Percentiles rank a stretch among this genome's conserved stretches.
These are phyloP conservation scores for Tricholomella constricta DNA, from an alignment of 768 basidiomycete genomes.

Conservation along the genomic window DNA sequence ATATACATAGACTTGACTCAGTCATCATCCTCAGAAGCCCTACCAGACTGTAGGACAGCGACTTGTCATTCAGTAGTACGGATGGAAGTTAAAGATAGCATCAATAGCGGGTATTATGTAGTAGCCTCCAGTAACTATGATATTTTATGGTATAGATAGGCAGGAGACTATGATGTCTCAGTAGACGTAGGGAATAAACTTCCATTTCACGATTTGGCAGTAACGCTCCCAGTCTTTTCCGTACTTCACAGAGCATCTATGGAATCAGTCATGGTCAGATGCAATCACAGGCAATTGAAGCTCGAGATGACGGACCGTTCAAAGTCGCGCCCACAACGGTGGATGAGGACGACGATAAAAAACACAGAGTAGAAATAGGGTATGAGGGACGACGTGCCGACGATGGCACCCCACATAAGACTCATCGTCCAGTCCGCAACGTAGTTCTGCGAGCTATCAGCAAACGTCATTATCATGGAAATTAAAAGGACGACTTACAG, in stretches of 20 bases:
- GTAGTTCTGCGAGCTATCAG: constrained; percentile 64
- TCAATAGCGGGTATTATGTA: neutral
- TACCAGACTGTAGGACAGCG: too few species aligned
- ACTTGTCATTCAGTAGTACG: too few species aligned
- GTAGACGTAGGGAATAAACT: constrained; percentile 88
- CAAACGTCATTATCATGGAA: neutral
- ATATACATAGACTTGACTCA: too few species aligned
- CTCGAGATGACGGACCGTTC: constrained; percentile 62
- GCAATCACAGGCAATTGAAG: neutral
- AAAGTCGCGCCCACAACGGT: constrained; percentile 92
- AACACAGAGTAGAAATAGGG: constrained; percentile 97
- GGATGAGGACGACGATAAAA: constrained; percentile 91
- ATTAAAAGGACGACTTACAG: constrained; percentile 48
- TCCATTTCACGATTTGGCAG: constrained; percentile 85
- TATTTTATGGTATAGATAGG: constrained; percentile 11
- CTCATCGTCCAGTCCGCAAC: constrained; percentile 91
- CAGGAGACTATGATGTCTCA: constrained; percentile 42
- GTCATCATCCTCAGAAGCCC: too few species aligned
- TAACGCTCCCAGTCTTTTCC: constrained; percentile 95
- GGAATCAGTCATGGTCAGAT: neutral
- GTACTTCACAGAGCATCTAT: constrained; percentile 83
- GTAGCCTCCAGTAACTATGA: neutral
- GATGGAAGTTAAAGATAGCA: neutral
- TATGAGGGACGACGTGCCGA: constrained; percentile 77
- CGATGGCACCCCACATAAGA: constrained; percentile 80